These are phyloP conservation scores for Trichopus zeylanicus DNA, from an alignment of 116 monocot genomes.

Conservation along the genomic window DNA sequence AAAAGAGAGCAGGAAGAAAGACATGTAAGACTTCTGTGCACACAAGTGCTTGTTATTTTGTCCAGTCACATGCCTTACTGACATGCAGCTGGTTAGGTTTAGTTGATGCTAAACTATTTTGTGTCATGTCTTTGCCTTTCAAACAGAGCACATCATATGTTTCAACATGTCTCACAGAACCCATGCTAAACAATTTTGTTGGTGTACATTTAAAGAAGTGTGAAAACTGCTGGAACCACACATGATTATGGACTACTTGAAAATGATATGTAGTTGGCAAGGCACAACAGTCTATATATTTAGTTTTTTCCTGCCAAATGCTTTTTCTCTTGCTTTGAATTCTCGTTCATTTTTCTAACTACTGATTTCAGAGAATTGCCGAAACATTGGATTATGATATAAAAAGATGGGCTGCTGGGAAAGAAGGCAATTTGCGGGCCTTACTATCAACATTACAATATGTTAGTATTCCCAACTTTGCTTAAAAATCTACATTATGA, in stretches of 20 bases:
- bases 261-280: no score
- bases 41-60: not conserved
- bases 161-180: not conserved
- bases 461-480: slow-evolving; percentile 23
- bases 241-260: no score
- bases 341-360: not conserved
- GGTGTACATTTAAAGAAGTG: no score
- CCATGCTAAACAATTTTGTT: not conserved
- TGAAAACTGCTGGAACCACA: no score
- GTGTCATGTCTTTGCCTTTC: not conserved
- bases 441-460: slow-evolving; percentile 92
- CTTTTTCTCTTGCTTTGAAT: not conserved
- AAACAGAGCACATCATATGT: not conserved
- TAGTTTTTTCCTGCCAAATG: not conserved
- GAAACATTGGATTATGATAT: slow-evolving; percentile 86
- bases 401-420: slow-evolving; percentile 87
- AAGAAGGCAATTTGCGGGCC: slow-evolving; percentile 90
- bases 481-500: not conserved
- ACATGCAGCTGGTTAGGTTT: no score
- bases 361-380: slow-evolving; percentile 60
- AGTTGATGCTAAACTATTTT: not conserved
- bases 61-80: not conserved
- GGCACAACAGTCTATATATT: not conserved
- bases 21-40: slow-evolving; percentile 50
- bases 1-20: slow-evolving; percentile 85